Conservation (phyloP, 2,329 filamentous ascomycete genomes). For the Ceratocystis eucalypticola region DNA sequence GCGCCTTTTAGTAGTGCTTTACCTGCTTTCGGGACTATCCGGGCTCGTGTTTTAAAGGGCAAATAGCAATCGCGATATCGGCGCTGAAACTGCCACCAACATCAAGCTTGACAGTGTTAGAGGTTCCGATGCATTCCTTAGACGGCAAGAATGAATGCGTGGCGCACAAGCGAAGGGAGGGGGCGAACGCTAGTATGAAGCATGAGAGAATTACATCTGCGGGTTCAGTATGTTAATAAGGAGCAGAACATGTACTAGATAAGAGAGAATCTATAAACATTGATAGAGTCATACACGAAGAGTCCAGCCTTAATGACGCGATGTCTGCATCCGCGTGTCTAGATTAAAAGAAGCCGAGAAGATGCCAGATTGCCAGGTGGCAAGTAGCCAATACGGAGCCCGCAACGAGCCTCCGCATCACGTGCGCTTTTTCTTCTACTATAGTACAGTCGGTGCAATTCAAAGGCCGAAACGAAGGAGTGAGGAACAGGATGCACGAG, state of each 20-base stretch:
- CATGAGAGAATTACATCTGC: neutral
- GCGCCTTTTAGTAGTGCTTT: neutral
- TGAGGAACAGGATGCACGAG: neutral
- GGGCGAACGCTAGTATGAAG: neutral
- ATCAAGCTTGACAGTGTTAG: neutral
- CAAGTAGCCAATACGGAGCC: neutral
- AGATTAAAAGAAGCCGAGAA: neutral
- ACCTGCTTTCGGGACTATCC: neutral
- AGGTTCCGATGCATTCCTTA: too few species aligned
- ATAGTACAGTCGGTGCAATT: neutral
- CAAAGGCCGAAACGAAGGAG: neutral
- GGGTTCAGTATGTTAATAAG: neutral
- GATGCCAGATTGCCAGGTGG: neutral
- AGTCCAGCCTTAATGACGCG: neutral
- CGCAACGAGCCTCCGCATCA: neutral
- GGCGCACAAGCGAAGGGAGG: neutral
- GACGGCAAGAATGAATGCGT: neutral
- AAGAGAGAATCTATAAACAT: neutral
- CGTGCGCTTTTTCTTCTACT: neutral
- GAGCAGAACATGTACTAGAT: neutral
- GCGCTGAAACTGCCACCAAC: neutral
- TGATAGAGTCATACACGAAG: neutral
- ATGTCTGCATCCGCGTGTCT: neutral
- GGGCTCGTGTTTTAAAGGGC: neutral
- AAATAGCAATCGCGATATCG: neutral